phyloP scores from a whole-genome alignment of 179 eudicot species.

The Amaranthus tricolor region DNA sequence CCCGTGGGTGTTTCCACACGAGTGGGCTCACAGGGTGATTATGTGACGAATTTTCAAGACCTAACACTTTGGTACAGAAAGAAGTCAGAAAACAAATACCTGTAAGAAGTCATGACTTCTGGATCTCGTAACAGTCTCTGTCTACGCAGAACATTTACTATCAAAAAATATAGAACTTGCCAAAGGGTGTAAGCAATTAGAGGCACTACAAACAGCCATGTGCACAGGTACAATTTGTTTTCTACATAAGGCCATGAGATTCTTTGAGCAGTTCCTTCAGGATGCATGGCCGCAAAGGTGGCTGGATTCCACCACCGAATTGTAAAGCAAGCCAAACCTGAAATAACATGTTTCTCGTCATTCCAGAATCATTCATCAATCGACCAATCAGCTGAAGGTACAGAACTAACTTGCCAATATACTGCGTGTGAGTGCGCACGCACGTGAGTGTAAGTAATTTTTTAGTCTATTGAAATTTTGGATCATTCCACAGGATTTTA shows the following conservation, averaged over 20 bases:
- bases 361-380: too few relatives aligned
- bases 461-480: background rate
- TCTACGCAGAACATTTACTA: slow-evolving; percentile 81
- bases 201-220: slow-evolving; percentile 90
- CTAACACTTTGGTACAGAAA: too few relatives aligned
- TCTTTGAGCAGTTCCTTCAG: slow-evolving; percentile 64
- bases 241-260: slow-evolving; percentile 90
- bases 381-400: background rate
- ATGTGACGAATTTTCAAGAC: too few relatives aligned
- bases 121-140: slow-evolving; percentile 89
- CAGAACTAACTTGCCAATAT: background rate
- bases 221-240: slow-evolving; percentile 60
- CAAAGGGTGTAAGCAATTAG: slow-evolving; percentile 77
- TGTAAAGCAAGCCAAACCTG: slow-evolving; percentile 95
- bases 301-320: slow-evolving; percentile 96
- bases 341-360: background rate
- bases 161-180: slow-evolving; percentile 84
- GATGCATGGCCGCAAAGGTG: slow-evolving; percentile 87
- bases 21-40: too few relatives aligned
- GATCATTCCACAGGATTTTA: background rate
- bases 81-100: slow-evolving; percentile 35
- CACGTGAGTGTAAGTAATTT: too few relatives aligned
- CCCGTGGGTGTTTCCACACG: too few relatives aligned
- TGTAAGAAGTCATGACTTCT: slow-evolving; percentile 98
- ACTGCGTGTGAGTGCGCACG: too few relatives aligned